phyloP scores from a whole-genome alignment of 176 grass and related monocot species.

The Phoenix dactylifera region DNA sequence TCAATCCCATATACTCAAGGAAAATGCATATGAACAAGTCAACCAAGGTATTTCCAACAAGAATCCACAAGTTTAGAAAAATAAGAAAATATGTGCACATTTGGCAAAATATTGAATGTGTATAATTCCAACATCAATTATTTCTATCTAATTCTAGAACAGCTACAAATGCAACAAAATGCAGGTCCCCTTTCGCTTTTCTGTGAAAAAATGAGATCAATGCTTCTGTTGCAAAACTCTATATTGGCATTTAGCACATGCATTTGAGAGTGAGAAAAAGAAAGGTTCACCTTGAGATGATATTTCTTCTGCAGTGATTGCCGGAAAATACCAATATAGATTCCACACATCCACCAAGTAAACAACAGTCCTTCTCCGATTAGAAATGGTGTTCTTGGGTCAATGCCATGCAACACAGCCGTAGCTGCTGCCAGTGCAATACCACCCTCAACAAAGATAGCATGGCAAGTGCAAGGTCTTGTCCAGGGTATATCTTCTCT shows the following conservation, averaged over 20 bases:
- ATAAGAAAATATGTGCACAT: too few species aligned
- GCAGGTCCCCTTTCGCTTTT: too few species aligned
- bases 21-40: too few species aligned
- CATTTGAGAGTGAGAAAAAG: background rate
- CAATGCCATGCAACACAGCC: slow-evolving; percentile 66
- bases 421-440: slow-evolving; percentile 68
- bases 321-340: slow-evolving; percentile 75
- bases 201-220: too few species aligned
- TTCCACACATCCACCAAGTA: slow-evolving; percentile 88
- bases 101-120: too few species aligned
- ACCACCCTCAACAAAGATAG: slow-evolving; percentile 83
- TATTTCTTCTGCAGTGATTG: slow-evolving; percentile 92
- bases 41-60: too few species aligned
- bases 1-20: too few species aligned
- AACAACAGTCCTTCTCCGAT: slow-evolving; percentile 83
- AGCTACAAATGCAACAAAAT: too few species aligned
- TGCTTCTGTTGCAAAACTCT: background rate
- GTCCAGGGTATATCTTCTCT: slow-evolving; percentile 77
- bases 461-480: slow-evolving; percentile 81
- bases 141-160: too few species aligned
- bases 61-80: too few species aligned
- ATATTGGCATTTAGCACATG: background rate
- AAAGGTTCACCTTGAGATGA: slow-evolving; percentile 64
- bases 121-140: too few species aligned
- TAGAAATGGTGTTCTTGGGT: slow-evolving; percentile 69